Evolutionary conservation across 1,284 basidiomycete species (phyloP), one percentile per base, ranked within the genome.

Genomic region (Anthracocystis panici-leucophaei): DNA sequence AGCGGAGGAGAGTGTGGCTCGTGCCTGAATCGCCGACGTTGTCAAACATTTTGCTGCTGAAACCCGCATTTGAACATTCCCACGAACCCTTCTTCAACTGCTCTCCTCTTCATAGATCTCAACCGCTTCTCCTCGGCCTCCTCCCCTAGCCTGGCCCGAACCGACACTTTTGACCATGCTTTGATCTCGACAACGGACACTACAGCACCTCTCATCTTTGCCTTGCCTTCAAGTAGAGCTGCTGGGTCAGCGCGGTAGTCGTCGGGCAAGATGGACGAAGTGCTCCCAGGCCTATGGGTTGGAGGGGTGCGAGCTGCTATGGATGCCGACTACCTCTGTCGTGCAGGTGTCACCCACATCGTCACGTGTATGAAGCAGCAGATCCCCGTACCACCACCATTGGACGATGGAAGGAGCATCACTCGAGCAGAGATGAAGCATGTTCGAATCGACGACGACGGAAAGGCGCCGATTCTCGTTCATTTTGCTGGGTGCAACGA

Each of bases 391-490:
- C 80, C 82, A 6, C 65, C 66, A 8, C 35, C 53, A 35, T 59
- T 79, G 5, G 74, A 55, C 2, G 64, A 75, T 49, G 78, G 77
- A 1, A 38, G 71, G 18, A 56, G 5, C 9, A 81, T 81, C 44
- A 68, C 79, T 0, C 63, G 77, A 0, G 57, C 76, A 12, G 71
- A 77, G 44, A 65, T 85, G 48, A 70, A 82, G 54, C 82, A 84
- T 10, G 80, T 87, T 18, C 73, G 73, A 1, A 68, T 86, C 33
- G 86, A 86, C 68, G 86, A 87, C 55, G 80, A 81, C 5, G 83
- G 80, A 56, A 74, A 72, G 49, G 81, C 85, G 42, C 85, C 86
- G 45, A 81, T 86, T 48, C 69, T 86, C 41, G 79, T 79, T 11
- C 84, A 86, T 60, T 84, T 87, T 51, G 63, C 73, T 11, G 57